These are phyloP conservation scores for Peribolospora baueri DNA, from an alignment of 768 basidiomycete genomes.

Conservation along the genomic window DNA sequence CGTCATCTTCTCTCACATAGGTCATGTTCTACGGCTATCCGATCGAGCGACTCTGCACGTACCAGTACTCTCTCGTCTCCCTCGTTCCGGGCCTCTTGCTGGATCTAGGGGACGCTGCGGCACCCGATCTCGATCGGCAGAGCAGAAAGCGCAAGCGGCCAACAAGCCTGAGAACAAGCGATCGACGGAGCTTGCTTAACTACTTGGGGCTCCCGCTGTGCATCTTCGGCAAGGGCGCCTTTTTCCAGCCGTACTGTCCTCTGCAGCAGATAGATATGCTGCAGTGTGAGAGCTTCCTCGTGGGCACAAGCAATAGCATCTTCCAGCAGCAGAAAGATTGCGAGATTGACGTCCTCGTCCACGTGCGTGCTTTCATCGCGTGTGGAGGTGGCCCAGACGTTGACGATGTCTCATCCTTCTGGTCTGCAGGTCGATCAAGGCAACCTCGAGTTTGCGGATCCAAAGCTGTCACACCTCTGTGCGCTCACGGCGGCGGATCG, in stretches of 20 bases:
- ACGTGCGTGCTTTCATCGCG: constrained; percentile 28
- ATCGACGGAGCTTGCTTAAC: constrained; percentile 67
- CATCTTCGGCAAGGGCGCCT: constrained; percentile 79
- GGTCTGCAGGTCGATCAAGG: constrained; percentile 55
- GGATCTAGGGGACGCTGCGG: constrained; percentile 71
- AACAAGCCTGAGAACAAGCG: constrained; percentile 61
- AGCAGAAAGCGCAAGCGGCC: constrained; percentile 43
- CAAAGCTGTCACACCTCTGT: constrained; percentile 48
- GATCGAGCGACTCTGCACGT: constrained; percentile 84
- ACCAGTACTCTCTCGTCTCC: constrained; percentile 89
- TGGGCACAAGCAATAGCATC: constrained; percentile 72
- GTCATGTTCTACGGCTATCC: constrained; percentile 94
- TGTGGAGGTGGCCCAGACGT: not conserved
- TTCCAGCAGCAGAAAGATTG: constrained; percentile 73
- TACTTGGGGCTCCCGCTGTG: constrained; percentile 86
- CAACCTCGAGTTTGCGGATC: constrained; percentile 62
- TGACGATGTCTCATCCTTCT: not conserved
- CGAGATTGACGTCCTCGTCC: constrained; percentile 55
- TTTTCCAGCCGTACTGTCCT: constrained; percentile 95
- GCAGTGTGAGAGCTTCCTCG: constrained; percentile 55
- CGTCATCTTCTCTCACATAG: constrained; percentile 22
- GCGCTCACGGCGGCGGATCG: constrained; percentile 74
- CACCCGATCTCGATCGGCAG: constrained; percentile 43
- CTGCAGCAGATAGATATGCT: constrained; percentile 82
- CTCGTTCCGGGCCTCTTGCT: constrained; percentile 75